A percentile compares a stretch with the other conserved stretches of the same genome.
phyloP scores from a whole-genome alignment of 768 basidiomycete genomes.

The Phylloporus sp. region DNA sequence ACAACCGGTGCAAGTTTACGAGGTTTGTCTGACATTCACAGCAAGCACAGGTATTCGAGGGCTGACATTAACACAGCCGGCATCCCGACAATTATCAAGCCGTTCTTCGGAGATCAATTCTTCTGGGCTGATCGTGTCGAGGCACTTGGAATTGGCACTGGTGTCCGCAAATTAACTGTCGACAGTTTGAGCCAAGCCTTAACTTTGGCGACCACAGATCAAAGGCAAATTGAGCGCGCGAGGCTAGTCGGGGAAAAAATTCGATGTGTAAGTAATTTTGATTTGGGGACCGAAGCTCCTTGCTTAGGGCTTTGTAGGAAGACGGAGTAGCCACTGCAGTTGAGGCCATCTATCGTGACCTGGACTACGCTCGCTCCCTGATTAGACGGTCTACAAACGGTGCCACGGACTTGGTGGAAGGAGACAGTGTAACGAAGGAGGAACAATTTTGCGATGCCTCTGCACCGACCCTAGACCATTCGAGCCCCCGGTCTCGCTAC shows the following conservation, averaged over 20 bases:
- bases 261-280: slow-evolving; percentile 50
- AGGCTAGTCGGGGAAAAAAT: slow-evolving; percentile 83
- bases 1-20: slow-evolving; percentile 92
- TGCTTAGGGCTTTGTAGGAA: slow-evolving; percentile 53
- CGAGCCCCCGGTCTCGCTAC: slow-evolving; percentile 42
- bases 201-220: slow-evolving; percentile 74
- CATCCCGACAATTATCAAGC: slow-evolving; percentile 91
- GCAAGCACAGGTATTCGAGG: neutral
- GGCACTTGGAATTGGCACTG: slow-evolving; percentile 85
- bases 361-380: slow-evolving; percentile 88
- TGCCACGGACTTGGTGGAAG: slow-evolving; percentile 21
- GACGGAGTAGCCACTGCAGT: slow-evolving; percentile 92
- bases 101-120: slow-evolving; percentile 97
- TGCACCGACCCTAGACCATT: slow-evolving; percentile 26
- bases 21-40: slow-evolving; percentile 45
- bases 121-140: slow-evolving; percentile 99
- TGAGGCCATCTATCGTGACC: slow-evolving; percentile 92
- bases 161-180: slow-evolving; percentile 83
- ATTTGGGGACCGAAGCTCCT: neutral
- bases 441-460: slow-evolving; percentile 30
- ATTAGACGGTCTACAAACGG: slow-evolving; percentile 52
- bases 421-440: slow-evolving; percentile 21
- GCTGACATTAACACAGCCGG: slow-evolving; percentile 50
- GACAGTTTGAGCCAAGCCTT: slow-evolving; percentile 76
- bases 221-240: slow-evolving; percentile 85